A percentile compares a stretch with the other conserved stretches of the same genome.
These are phyloP conservation scores for Alternaria hordeiaustralica DNA, from an alignment of 2,329 filamentous ascomycete species.

Conservation along the genomic window DNA sequence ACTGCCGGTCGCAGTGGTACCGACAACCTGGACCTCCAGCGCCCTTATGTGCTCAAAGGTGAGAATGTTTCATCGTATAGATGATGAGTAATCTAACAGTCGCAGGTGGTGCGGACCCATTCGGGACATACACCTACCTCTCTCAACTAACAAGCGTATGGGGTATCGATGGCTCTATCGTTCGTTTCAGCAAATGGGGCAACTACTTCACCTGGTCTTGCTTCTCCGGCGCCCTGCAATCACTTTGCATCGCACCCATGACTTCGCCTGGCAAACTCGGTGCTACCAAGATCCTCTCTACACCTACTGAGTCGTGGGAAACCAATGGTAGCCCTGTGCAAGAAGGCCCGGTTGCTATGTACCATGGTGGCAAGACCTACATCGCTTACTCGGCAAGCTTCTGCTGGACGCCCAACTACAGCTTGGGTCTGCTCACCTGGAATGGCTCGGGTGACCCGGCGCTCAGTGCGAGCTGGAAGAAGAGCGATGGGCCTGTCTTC, in stretches of 20 bases:
- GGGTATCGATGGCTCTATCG: slow-evolving; percentile 60
- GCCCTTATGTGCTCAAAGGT: slow-evolving; percentile 61
- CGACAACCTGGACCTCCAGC: slow-evolving; percentile 58
- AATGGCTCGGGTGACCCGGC: slow-evolving; percentile 58
- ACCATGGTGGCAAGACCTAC: slow-evolving; percentile 61
- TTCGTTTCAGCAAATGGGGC: slow-evolving; percentile 55
- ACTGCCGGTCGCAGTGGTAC: slow-evolving; percentile 53
- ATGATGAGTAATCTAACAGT: neutral
- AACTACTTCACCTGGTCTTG: slow-evolving; percentile 65
- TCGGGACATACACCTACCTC: slow-evolving; percentile 59
- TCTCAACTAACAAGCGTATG: slow-evolving; percentile 54
- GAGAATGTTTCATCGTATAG: neutral
- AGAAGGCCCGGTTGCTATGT: slow-evolving; percentile 62
- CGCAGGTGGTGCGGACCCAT: slow-evolving; percentile 59
- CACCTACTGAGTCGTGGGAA: slow-evolving; percentile 61
- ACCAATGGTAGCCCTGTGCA: slow-evolving; percentile 59
- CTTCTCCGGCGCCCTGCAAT: slow-evolving; percentile 54
- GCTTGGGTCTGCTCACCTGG: slow-evolving; percentile 62
- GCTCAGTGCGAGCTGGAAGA: slow-evolving; percentile 56
- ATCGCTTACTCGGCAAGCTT: slow-evolving; percentile 63
- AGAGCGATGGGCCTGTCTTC: slow-evolving; percentile 59
- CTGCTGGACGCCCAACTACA: slow-evolving; percentile 64
- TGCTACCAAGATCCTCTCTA: slow-evolving; percentile 57
- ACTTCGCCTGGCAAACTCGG: slow-evolving; percentile 55
- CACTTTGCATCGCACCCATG: slow-evolving; percentile 51